Conservation (phyloP, 1,139 yeast species). For the Saccharomyces pastorianus region DNA sequence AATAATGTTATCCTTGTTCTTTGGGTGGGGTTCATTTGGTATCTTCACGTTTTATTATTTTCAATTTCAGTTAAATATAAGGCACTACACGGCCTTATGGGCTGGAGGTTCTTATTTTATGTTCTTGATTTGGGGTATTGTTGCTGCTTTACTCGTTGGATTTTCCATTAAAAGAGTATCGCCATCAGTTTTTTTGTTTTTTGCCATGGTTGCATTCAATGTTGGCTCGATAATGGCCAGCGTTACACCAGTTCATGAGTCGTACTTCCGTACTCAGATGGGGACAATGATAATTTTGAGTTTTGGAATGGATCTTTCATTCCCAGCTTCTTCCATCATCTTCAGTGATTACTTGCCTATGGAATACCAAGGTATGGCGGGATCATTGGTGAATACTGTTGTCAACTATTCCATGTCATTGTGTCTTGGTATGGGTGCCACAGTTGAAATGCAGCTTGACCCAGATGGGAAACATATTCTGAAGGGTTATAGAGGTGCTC, state of each 20-base stretch:
- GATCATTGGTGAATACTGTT: slow-evolving; percentile 47
- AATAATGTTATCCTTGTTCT: slow-evolving; percentile 31
- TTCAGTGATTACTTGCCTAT: slow-evolving; percentile 28
- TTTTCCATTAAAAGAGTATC: slow-evolving; percentile 36
- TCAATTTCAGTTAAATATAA: slow-evolving; percentile 37
- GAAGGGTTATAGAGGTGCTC: slow-evolving; percentile 38
- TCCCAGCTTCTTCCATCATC: too few relatives aligned
- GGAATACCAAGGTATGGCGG: slow-evolving; percentile 54
- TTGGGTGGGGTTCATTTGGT: slow-evolving; percentile 57
- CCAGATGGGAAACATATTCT: slow-evolving; percentile 26
- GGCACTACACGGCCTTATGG: slow-evolving; percentile 39
- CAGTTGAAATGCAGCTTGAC: slow-evolving; percentile 39
- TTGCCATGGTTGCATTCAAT: slow-evolving; percentile 41
- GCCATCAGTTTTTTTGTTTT: slow-evolving; percentile 40
- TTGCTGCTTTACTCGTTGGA: slow-evolving; percentile 42
- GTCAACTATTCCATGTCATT: slow-evolving; percentile 48
- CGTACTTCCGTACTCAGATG: slow-evolving; percentile 39
- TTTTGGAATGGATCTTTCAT: slow-evolving; percentile 34
- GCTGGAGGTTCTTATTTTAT: slow-evolving; percentile 42
- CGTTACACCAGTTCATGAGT: slow-evolving; percentile 42
- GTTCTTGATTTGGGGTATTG: slow-evolving; percentile 39
- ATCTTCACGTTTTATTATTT: slow-evolving; percentile 39
- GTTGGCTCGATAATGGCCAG: slow-evolving; percentile 43
- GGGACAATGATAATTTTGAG: slow-evolving; percentile 44
- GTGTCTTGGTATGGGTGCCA: slow-evolving; percentile 44